Evolutionary conservation across 2,329 filamentous ascomycete species (phyloP).

Genomic region (Acephala macrosclerotiorum): DNA sequence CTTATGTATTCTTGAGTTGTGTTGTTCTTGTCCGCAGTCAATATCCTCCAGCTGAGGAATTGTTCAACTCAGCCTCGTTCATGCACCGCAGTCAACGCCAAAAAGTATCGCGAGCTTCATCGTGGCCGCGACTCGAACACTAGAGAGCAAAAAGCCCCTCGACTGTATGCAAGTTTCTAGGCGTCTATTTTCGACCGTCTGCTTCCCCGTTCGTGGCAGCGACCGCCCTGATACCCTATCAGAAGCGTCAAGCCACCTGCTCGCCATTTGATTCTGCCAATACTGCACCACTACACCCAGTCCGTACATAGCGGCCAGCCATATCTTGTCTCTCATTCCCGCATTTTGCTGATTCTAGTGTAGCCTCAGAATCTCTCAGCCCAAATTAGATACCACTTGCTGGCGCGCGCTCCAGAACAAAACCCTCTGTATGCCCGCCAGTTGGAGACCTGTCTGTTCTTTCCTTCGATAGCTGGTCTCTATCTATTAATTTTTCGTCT

Average conservation of each 20-base stretch:
- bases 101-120: not conserved
- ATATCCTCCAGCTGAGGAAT: constrained; percentile 12
- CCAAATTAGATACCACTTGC: constrained; percentile 39
- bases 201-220: constrained; percentile 25
- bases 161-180: constrained; percentile 32
- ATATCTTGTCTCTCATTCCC: constrained; percentile 37
- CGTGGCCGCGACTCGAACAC: not conserved
- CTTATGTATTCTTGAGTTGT: constrained; percentile 14
- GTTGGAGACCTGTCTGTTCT: constrained; percentile 35
- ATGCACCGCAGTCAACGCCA: constrained; percentile 25
- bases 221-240: constrained; percentile 33
- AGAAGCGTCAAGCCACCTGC: constrained; percentile 25
- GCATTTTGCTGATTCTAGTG: constrained; percentile 33
- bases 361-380: constrained; percentile 36
- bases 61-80: constrained; percentile 29
- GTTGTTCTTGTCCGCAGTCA: constrained; percentile 19
- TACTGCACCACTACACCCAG: constrained; percentile 26
- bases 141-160: constrained; percentile 10
- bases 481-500: constrained; percentile 42
- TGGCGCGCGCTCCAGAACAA: constrained; percentile 41
- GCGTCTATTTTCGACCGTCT: constrained; percentile 41
- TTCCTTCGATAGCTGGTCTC: constrained; percentile 46
- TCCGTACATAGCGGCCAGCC: constrained; percentile 31
- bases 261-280: constrained; percentile 29
- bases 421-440: constrained; percentile 40